Conservation (phyloP, 768 basidiomycete species). For the Panaeolus papilionaceus region DNA sequence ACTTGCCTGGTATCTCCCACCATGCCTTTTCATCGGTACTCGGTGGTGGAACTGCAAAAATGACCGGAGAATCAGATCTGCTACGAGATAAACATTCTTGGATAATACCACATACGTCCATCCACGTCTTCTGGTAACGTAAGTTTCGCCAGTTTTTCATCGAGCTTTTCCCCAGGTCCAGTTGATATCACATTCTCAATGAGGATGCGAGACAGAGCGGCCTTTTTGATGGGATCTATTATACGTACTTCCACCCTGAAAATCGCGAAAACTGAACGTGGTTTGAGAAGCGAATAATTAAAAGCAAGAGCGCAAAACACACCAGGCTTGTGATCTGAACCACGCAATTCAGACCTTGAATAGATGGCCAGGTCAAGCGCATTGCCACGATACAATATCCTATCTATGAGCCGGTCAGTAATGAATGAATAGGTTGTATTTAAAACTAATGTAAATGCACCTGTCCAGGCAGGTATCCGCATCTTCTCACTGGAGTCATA, state of each 20-base stretch:
- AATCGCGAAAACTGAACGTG: constrained; percentile 76
- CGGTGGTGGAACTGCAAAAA: constrained; percentile 75
- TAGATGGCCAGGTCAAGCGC: constrained; percentile 80
- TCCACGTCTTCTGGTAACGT: constrained; percentile 50
- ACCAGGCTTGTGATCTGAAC: constrained; percentile 98
- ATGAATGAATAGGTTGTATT: constrained; percentile 2
- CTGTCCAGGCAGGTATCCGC: constrained; percentile 97
- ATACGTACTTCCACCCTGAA: constrained; percentile 81
- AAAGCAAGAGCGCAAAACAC: constrained; percentile 21
- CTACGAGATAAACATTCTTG: constrained; percentile 2
- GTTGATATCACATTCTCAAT: constrained; percentile 69
- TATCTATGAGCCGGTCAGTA: constrained; percentile 61
- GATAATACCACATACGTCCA: constrained; percentile 46
- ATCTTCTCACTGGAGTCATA: constrained; percentile 98
- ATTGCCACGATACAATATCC: constrained; percentile 84
- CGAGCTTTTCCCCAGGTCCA: constrained; percentile 68
- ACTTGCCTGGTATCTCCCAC: constrained; percentile 79
- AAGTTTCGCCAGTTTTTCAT: constrained; percentile 72
- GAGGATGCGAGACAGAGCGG: constrained; percentile 69
- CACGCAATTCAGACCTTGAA: constrained; percentile 80
- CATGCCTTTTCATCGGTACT: constrained; percentile 79
- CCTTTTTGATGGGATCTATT: constrained; percentile 79
- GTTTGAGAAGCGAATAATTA: constrained; percentile 10
- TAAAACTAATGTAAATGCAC: constrained; percentile 45
- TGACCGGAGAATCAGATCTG: constrained; percentile 17